Conservation (phyloP, 176 grass and related monocot species). For the Aegilops tauschii region DNA sequence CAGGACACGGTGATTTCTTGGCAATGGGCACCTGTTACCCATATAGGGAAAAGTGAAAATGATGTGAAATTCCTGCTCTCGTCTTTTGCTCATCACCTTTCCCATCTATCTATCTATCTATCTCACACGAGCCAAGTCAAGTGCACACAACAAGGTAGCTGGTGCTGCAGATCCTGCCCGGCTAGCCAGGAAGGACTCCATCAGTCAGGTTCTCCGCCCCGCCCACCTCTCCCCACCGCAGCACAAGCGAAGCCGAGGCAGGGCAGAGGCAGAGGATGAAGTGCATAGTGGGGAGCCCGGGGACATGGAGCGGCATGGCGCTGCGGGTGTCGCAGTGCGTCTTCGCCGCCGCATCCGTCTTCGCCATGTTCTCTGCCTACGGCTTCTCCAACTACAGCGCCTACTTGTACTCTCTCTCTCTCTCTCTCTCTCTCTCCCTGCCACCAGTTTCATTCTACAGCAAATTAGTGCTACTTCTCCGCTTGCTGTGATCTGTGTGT, state of each 20-base stretch:
- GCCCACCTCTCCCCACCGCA: background rate
- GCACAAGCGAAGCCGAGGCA: background rate
- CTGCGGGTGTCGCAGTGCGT: constrained; percentile 60
- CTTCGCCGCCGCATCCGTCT: constrained; percentile 56
- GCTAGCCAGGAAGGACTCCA: background rate
- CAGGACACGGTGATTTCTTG: no score
- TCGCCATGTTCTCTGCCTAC: constrained; percentile 49
- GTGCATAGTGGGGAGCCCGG: constrained; percentile 57
- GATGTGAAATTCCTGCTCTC: no score
- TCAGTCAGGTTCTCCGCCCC: background rate
- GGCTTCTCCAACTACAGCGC: constrained; percentile 71
- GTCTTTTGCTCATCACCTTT: no score
- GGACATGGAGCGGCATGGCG: constrained; percentile 68
- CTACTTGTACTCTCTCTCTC: constrained; percentile 36
- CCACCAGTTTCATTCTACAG: background rate
- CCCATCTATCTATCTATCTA: background rate
- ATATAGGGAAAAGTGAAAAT: no score
- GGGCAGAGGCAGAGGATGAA: constrained; percentile 37
- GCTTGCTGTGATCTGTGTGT: no score
- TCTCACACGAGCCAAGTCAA: no score
- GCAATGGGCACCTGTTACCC: no score
- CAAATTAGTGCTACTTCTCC: background rate
- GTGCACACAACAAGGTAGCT: no score
- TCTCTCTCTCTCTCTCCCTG: no score
- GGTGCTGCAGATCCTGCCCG: no score